Conservation (phyloP, 495 filamentous ascomycete genomes). For the Podospora tetraspora region DNA sequence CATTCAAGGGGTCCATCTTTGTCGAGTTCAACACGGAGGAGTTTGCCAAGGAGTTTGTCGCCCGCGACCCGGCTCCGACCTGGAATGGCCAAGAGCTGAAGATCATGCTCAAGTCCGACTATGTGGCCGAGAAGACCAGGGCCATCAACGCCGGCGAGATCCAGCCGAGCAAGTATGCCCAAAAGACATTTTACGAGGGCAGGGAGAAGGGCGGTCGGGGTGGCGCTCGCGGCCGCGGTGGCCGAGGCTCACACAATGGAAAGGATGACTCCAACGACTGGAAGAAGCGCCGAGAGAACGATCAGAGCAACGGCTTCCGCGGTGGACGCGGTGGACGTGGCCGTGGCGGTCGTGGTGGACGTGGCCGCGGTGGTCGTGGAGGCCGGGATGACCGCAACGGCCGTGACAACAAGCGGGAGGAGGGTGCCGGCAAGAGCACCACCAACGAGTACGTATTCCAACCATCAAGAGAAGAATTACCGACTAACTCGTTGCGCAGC, state of each 20-base stretch:
- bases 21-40: conserved; percentile 81
- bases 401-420: conserved; percentile 21
- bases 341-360: conserved; percentile 32
- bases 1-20: conserved; percentile 92
- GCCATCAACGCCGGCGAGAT: conserved; percentile 72
- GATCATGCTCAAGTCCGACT: conserved; percentile 83
- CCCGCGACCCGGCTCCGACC: conserved; percentile 70
- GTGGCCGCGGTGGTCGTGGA: conserved; percentile 22
- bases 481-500: conserved; percentile 26
- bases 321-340: conserved; percentile 38
- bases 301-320: conserved; percentile 52
- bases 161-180: conserved; percentile 39
- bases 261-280: conserved; percentile 55
- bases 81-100: conserved; percentile 68
- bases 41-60: conserved; percentile 69
- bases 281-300: conserved; percentile 61
- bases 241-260: conserved; percentile 25
- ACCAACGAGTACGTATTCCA: conserved; percentile 25
- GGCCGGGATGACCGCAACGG: conserved; percentile 3
- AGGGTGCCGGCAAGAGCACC: conserved; percentile 7
- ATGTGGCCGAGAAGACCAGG: conserved; percentile 68
- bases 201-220: conserved; percentile 32
- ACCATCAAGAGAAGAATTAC: neutral
- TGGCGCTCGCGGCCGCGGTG: conserved; percentile 31
- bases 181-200: conserved; percentile 33